Base-by-base conservation (phyloP, 139 green algal genomes). In the Penium margaritaceum region DNA sequence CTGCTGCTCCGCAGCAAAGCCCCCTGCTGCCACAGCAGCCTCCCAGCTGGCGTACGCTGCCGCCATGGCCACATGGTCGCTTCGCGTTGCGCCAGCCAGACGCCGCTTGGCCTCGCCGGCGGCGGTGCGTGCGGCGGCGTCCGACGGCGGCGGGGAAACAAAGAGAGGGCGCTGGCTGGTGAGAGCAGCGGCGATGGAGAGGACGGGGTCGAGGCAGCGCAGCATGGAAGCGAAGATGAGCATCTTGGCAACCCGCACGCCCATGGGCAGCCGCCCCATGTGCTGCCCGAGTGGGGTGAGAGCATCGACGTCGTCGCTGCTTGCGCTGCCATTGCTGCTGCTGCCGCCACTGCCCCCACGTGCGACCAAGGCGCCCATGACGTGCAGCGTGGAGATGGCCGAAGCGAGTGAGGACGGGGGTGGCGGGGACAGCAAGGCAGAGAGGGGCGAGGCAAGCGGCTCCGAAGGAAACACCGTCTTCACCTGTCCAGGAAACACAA, bases 221-320 rank as follows among this genome's bases (percentile, higher is more conserved):
- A 92, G 88, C 38, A 96, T 72, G 1, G 85, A 70, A 38, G 77
- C 87, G 46, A 90, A 92, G 5, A 95, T 71, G 53, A 95, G 86
- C 85, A 96, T 83, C 84, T 96, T 96, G 44, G 88, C 90, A 1
- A 94, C 68, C 14, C 75, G 72, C 2, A 86, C 85, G 21, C 88
- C 80, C 57, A 96, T 74, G 27, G 90, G 90, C 67, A 96, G 82
- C n/a, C 77, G 74, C 7, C 87, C 88, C 55, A 96, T 82, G 82
- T 95, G 90, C 21, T 77, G 75, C 2, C 90, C 90, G 46, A 96
- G 85, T 33, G 78, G 70, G 2, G 90, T 95, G 53, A 96, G 21
- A 2, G n/a, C 51, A 30, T 84, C 38, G 6, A 58, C 58, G 4
- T 9, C 14, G 30, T 66, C 21, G 46, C 77, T 55, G 35, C 90